These are phyloP conservation scores for Rubus parviflorus DNA, from an alignment of 306 rosid species.

Conservation along the genomic window DNA sequence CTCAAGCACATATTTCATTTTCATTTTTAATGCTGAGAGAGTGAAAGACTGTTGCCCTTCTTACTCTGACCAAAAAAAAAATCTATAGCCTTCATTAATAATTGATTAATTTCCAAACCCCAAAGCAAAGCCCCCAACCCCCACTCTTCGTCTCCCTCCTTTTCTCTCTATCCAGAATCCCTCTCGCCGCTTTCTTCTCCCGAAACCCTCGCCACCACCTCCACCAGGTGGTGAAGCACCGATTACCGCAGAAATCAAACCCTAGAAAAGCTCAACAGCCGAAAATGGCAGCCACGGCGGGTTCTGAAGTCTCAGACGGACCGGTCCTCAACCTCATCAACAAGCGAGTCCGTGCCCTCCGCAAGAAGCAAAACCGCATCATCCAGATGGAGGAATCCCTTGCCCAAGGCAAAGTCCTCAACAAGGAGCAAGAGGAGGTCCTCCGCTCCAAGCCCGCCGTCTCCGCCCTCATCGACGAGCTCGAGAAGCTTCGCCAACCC, in stretches of 20 bases:
- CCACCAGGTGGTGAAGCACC: constrained; percentile 30
- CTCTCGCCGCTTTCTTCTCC: not conserved
- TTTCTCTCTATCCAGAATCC: not conserved
- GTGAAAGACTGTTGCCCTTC: too few relatives aligned
- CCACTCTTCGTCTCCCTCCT: not conserved
- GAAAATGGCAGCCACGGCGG: constrained; percentile 59
- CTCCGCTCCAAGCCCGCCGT: constrained; percentile 79
- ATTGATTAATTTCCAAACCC: not conserved
- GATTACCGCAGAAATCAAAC: constrained; percentile 1
- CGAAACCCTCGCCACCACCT: constrained; percentile 22
- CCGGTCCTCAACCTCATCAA: constrained; percentile 82
- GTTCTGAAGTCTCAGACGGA: constrained; percentile 67
- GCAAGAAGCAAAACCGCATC: constrained; percentile 82
- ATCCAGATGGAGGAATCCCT: constrained; percentile 65
- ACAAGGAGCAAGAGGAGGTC: constrained; percentile 81
- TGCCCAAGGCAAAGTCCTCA: constrained; percentile 67
- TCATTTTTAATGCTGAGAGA: too few relatives aligned
- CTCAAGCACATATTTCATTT: too few relatives aligned
- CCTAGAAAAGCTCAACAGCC: not conserved
- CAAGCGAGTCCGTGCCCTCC: constrained; percentile 89
- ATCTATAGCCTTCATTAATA: not conserved
- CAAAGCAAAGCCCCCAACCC: not conserved
- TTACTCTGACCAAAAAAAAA: too few relatives aligned
- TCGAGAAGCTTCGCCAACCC: constrained; percentile 92
- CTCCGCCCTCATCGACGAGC: constrained; percentile 62